Evolutionary conservation across 2,329 filamentous ascomycete species (phyloP), one percentile per base, ranked within the genome.

Genomic region (Cytospora schulzeri): DNA sequence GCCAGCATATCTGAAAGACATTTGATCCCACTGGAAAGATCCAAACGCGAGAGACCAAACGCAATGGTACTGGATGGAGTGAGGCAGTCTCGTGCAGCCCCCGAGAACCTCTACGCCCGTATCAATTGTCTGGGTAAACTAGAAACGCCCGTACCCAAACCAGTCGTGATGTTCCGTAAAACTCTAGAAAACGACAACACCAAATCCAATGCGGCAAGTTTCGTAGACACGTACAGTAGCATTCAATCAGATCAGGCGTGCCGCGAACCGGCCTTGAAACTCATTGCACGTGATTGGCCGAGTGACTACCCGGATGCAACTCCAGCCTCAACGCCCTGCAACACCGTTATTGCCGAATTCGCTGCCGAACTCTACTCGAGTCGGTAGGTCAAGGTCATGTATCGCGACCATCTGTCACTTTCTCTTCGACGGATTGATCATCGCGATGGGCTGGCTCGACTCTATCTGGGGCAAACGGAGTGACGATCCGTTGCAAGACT

Each of bases 401-500:
- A 53, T 31, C 52, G 7, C 54, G 59, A 33, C 26, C 28, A 35
- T 51, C 9, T 33, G 51, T 45, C 26, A 14, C 55, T 31, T 22
- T 45, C 38, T 38, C 19, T 56, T 48, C 11, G 45, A 48, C 45
- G 31, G 41, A 31, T 38, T 60, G 38, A 54, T 54, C 54, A 66
- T 65, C 67, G 67, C 69, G 65, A 88, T 88, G 85, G 85, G 85
- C 69, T 87, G 84, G 83, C 77, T 85, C 71, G 80, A 83, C 68
- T 81, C 80, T 65, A 78, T 86, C 66, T 77, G 81, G 69, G 75
- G 77, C 61, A 79, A 75, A 67, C 78, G 77, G 68, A 74, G 75
- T 70, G 82, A 88, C 68, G 86, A 91, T 73, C 88, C 91, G 28
- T 83, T 92, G 69, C 83, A 84, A 70, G 88, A 91, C 71, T 88